Conservation (phyloP, 495 filamentous ascomycete genomes). For the Neurospora sp. region DNA sequence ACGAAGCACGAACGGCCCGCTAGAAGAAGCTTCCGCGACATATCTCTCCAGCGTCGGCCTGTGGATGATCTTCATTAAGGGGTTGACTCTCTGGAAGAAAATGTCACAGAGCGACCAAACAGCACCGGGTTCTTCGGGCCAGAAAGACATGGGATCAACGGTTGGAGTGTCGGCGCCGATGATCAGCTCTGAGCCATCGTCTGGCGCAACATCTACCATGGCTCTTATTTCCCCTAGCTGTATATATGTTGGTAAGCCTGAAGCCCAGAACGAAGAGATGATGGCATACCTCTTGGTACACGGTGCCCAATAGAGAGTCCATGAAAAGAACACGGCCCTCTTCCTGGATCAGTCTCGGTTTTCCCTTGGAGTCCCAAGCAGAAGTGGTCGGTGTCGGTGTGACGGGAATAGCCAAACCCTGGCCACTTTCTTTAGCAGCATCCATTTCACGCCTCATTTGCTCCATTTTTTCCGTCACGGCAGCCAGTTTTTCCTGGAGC, state of each 20-base stretch:
- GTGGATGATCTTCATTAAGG: slow-evolving; percentile 61
- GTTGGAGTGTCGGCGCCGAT: slow-evolving; percentile 18
- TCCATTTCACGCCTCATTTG: neutral
- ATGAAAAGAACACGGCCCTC: slow-evolving; percentile 36
- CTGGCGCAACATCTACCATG: slow-evolving; percentile 32
- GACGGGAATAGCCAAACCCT: neutral
- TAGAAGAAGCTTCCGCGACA: slow-evolving; percentile 32
- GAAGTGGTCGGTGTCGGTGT: neutral
- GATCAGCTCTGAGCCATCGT: slow-evolving; percentile 31
- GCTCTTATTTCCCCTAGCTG: slow-evolving; percentile 38
- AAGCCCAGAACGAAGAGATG: neutral
- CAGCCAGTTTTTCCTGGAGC: slow-evolving; percentile 35
- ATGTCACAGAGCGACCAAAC: slow-evolving; percentile 62
- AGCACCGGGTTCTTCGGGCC: slow-evolving; percentile 51
- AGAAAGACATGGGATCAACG: slow-evolving; percentile 33
- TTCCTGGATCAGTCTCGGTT: slow-evolving; percentile 28
- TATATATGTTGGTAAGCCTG: neutral
- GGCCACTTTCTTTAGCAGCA: neutral
- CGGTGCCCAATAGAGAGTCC: slow-evolving; percentile 31
- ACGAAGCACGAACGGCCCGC: slow-evolving; percentile 28
- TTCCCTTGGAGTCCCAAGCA: slow-evolving; percentile 25
- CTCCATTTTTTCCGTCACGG: neutral
- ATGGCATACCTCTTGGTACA: slow-evolving; percentile 34
- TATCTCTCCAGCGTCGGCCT: slow-evolving; percentile 50
- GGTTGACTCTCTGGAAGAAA: slow-evolving; percentile 58